Evolutionary conservation across 495 filamentous ascomycete genomes (phyloP).

Genomic region (Tuber melanosporum): DNA sequence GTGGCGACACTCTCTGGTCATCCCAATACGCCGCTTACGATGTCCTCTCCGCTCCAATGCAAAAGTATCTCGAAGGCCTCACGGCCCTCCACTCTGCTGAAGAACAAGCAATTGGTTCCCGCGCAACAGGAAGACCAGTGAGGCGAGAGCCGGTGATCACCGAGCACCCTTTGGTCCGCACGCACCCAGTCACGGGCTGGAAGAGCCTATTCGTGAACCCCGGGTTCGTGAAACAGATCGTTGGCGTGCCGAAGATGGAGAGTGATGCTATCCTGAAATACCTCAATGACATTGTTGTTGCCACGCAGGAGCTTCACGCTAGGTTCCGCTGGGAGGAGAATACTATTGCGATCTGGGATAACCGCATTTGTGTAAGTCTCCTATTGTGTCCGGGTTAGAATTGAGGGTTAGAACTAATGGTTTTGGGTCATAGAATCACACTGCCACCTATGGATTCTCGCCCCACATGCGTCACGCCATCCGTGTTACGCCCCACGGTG

Average conservation of each 20-base stretch:
- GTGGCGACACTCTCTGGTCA: conserved; percentile 71
- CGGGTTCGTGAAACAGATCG: conserved; percentile 70
- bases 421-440: conserved; percentile 49
- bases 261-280: conserved; percentile 60
- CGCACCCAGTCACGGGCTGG: conserved; percentile 68
- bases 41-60: conserved; percentile 60
- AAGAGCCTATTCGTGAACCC: conserved; percentile 76
- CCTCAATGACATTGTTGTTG: conserved; percentile 56
- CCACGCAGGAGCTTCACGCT: conserved; percentile 61
- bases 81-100: conserved; percentile 66
- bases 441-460: conserved; percentile 57
- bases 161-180: conserved; percentile 64
- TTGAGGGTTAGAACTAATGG: conserved; percentile 4
- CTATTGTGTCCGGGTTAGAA: neutral
- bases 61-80: conserved; percentile 63
- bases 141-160: conserved; percentile 49
- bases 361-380: conserved; percentile 54
- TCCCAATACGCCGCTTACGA: conserved; percentile 70
- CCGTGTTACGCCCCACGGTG: conserved; percentile 55
- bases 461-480: conserved; percentile 59
- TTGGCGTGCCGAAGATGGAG: conserved; percentile 65
- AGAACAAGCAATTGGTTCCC: conserved; percentile 61
- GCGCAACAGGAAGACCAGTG: conserved; percentile 55
- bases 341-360: conserved; percentile 73
- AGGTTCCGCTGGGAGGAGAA: conserved; percentile 65